phyloP scores from a whole-genome alignment of 345 rosid species.

The Sisymbrium altissimum region DNA sequence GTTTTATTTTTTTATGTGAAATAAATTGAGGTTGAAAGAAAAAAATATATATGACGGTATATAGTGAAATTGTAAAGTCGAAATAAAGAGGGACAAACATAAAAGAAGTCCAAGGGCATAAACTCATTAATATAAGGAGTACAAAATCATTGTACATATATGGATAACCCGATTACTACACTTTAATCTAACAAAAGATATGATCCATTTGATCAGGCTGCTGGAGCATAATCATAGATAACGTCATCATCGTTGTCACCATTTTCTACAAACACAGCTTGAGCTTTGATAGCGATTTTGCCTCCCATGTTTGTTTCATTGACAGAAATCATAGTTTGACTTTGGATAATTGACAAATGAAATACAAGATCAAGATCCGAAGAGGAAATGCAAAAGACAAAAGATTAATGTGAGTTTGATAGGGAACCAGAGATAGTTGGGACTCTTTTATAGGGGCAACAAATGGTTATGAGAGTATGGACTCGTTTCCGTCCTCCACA shows the following conservation, averaged over 20 bases:
- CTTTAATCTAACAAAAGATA: not conserved
- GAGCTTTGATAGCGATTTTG: not conserved
- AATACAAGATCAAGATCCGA: too few relatives aligned
- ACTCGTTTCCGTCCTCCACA: not conserved
- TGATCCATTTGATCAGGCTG: not conserved
- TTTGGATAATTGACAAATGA: too few relatives aligned
- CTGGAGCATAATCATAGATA: slow-evolving; percentile 22
- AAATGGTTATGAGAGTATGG: not conserved
- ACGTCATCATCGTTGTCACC: not conserved
- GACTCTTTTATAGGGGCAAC: not conserved
- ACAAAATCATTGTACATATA: not conserved
- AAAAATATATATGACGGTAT: too few relatives aligned
- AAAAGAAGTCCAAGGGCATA: not conserved
- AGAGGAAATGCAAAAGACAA: not conserved
- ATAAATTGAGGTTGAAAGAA: too few relatives aligned
- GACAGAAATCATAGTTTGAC: not conserved
- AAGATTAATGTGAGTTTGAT: not conserved
- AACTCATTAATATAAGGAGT: not conserved
- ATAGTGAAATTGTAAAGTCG: not conserved
- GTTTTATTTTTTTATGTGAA: too few relatives aligned
- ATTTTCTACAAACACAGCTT: not conserved
- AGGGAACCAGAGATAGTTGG: not conserved
- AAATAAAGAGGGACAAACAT: not conserved
- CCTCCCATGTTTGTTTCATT: not conserved
- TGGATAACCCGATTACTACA: not conserved